These are phyloP conservation scores for Boletus eberwhitei DNA, from an alignment of 768 basidiomycete species.

Conservation along the genomic window DNA sequence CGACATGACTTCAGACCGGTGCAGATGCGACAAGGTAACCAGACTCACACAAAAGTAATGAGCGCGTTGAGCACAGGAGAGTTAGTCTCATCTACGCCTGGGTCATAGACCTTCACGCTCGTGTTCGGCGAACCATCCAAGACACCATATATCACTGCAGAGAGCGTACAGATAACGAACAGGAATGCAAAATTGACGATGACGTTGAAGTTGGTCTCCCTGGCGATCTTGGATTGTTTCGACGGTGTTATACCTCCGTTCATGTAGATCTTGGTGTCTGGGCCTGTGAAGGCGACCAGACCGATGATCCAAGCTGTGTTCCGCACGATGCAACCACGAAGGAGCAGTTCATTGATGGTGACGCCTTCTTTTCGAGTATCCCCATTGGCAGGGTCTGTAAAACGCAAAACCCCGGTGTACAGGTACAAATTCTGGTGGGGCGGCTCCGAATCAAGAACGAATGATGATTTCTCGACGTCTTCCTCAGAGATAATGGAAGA, in stretches of 20 bases:
- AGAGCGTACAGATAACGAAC: constrained; percentile 68
- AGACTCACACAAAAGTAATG: constrained; percentile 85
- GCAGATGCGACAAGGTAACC: not conserved
- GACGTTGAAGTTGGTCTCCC: constrained; percentile 98
- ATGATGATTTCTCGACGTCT: constrained; percentile 83
- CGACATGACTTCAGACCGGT: constrained; percentile 3
- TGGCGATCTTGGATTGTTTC: constrained; percentile 97
- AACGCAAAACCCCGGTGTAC: constrained; percentile 84
- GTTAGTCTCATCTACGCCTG: constrained; percentile 56
- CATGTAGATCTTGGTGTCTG: constrained; percentile 89
- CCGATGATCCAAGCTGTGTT: constrained; percentile 94
- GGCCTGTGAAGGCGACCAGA: constrained; percentile 90
- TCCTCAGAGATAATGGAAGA: constrained; percentile 77
- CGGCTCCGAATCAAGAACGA: constrained; percentile 89
- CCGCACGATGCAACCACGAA: constrained; percentile 86
- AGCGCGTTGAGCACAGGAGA: constrained; percentile 69
- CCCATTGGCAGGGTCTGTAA: constrained; percentile 50
- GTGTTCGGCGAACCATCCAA: constrained; percentile 57
- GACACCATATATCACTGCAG: constrained; percentile 74
- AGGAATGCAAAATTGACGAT: constrained; percentile 88
- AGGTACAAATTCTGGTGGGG: constrained; percentile 91
- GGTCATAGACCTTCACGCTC: constrained; percentile 73
- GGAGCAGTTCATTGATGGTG: constrained; percentile 87
- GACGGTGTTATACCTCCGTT: constrained; percentile 92
- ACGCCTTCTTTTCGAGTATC: constrained; percentile 65